A percentile compares a stretch with the other conserved stretches of the same genome.
These are phyloP conservation scores for Microsporum audouinii DNA, from an alignment of 2,329 filamentous ascomycete genomes.

Conservation along the genomic window DNA sequence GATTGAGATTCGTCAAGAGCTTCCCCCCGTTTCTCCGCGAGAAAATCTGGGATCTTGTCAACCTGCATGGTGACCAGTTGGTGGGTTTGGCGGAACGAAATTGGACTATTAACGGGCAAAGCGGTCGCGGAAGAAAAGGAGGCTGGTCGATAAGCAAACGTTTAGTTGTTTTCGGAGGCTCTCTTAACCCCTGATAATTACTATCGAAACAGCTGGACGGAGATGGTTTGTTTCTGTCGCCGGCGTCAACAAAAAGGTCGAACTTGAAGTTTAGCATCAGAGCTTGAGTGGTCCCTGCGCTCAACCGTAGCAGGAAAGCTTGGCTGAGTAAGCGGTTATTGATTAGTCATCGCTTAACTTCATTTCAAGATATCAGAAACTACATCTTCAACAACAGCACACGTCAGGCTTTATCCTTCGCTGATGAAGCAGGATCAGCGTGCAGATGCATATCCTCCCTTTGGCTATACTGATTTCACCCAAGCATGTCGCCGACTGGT, in stretches of 20 bases:
- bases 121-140: background rate
- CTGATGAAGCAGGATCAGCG: background rate
- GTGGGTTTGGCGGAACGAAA: background rate
- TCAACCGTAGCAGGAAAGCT: constrained; percentile 14
- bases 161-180: background rate
- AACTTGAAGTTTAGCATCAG: constrained; percentile 13
- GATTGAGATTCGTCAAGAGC: constrained; percentile 80
- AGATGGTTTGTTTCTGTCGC: background rate
- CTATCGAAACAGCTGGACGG: background rate
- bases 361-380: background rate
- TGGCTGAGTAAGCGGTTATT: constrained; percentile 1
- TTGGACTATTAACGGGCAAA: background rate
- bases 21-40: constrained; percentile 76
- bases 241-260: constrained; percentile 7
- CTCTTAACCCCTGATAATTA: background rate
- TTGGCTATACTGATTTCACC: background rate
- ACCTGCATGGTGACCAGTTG: constrained; percentile 53
- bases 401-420: background rate
- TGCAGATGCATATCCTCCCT: too few relatives aligned
- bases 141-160: background rate
- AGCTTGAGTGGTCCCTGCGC: constrained; percentile 22
- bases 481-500: background rate
- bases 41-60: constrained; percentile 83
- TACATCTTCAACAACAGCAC: background rate
- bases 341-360: background rate